Percentiles rank a stretch among this genome's conserved stretches.
phyloP scores from a whole-genome alignment of 768 basidiomycete genomes.

The Serendipita sp. region DNA sequence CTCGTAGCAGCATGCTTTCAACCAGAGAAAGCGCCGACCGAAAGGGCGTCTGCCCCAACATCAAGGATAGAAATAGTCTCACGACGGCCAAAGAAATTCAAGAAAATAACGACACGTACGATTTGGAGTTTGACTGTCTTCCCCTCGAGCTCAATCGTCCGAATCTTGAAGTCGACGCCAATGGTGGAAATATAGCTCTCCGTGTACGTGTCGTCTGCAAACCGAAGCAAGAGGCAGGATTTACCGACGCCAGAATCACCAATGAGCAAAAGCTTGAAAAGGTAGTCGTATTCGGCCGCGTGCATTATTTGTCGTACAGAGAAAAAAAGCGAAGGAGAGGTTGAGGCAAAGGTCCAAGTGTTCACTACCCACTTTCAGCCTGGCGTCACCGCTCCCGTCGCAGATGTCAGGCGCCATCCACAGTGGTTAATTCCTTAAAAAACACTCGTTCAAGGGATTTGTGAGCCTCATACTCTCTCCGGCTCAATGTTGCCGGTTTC shows the following conservation, averaged over 20 bases:
- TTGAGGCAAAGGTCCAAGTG: not conserved
- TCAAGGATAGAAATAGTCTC: not conserved
- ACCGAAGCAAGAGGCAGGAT: conserved; percentile 84
- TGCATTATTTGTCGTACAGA: conserved; percentile 35
- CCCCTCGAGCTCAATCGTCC: conserved; percentile 95
- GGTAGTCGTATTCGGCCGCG: conserved; percentile 88
- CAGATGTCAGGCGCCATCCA: not conserved
- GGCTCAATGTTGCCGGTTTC: not conserved
- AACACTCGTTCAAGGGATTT: not conserved
- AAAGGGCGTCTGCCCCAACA: not conserved
- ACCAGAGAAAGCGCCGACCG: not conserved
- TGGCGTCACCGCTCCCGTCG: not conserved
- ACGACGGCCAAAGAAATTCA: not conserved
- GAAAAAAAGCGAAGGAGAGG: not conserved
- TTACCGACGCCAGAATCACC: conserved; percentile 15
- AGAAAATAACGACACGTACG: conserved; percentile 33
- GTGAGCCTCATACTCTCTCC: not conserved
- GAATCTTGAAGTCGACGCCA: conserved; percentile 98
- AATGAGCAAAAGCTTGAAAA: conserved; percentile 90
- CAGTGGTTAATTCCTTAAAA: not conserved
- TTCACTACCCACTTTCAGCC: not conserved
- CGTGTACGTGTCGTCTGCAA: conserved; percentile 94
- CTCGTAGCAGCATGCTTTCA: not conserved
- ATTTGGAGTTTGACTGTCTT: conserved; percentile 98
- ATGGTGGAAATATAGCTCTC: conserved; percentile 96